Percentiles rank a stretch among this genome's conserved stretches.
These are phyloP conservation scores for Fraxinus velutina DNA, from an alignment of 305 asterid genomes.

Conservation along the genomic window DNA sequence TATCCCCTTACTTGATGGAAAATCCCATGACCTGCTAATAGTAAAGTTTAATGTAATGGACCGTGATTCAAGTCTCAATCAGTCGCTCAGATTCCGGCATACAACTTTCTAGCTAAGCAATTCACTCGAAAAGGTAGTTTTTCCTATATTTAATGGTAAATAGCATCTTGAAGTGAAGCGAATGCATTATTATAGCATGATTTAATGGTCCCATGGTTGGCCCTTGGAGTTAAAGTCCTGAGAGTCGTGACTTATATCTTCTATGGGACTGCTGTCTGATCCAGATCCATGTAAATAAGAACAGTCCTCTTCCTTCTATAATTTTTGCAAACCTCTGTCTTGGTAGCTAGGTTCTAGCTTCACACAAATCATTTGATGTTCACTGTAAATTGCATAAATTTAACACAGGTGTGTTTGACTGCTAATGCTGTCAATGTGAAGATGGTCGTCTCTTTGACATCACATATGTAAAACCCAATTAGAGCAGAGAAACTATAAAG, in stretches of 20 bases:
- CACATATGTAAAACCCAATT: not conserved
- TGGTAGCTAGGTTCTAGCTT: not conserved
- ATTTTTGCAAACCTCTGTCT: not conserved
- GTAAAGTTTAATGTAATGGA: not conserved
- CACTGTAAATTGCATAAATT: not conserved
- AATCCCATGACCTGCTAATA: not conserved
- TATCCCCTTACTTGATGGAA: not conserved
- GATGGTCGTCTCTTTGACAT: not conserved
- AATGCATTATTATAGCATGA: not conserved
- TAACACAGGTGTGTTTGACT: not conserved
- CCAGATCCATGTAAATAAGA: not conserved
- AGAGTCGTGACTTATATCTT: not conserved
- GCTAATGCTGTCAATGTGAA: not conserved
- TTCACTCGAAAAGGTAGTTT: not conserved
- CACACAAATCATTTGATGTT: not conserved
- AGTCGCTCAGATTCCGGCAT: not conserved
- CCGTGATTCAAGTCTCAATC: not conserved
- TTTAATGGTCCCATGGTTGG: not conserved
- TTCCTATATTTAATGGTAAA: not conserved
- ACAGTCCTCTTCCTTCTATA: not conserved
- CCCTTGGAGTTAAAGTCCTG: not conserved
- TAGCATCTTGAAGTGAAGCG: not conserved
- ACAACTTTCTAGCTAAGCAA: not conserved
- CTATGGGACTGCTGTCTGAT: not conserved
- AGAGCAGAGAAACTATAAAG: not conserved